These are phyloP conservation scores for Cucurbitaria berberidis DNA, from an alignment of 2,329 filamentous ascomycete species.

Conservation along the genomic window DNA sequence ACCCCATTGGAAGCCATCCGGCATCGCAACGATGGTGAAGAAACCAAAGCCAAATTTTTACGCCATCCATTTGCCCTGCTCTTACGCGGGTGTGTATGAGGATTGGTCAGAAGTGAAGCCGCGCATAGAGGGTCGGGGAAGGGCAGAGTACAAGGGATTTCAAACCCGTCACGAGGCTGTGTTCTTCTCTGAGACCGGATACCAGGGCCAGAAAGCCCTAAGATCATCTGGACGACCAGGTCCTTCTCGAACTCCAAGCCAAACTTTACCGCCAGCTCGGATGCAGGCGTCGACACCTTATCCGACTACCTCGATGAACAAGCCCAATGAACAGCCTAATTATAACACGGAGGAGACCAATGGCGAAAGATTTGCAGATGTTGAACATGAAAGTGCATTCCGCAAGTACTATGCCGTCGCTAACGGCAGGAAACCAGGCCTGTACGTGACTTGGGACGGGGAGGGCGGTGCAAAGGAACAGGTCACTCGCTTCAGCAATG, in stretches of 20 bases:
- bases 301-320: neutral
- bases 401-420: conserved; percentile 1
- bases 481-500: neutral
- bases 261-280: neutral
- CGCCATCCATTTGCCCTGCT: neutral
- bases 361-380: neutral
- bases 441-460: neutral
- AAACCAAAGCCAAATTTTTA: neutral
- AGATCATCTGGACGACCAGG: neutral
- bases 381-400: neutral
- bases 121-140: neutral
- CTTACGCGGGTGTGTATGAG: neutral
- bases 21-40: neutral
- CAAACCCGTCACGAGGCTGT: neutral
- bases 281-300: neutral
- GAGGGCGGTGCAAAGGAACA: conserved; percentile 1
- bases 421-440: neutral
- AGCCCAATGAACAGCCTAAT: neutral
- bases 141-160: neutral
- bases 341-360: too few species aligned
- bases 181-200: neutral
- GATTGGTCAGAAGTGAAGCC: neutral
- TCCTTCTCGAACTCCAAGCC: neutral
- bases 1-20: neutral
- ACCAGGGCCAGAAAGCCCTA: neutral